These are phyloP conservation scores for Pochonia chlamydosporia DNA, from an alignment of 2,329 filamentous ascomycete genomes.

Conservation along the genomic window DNA sequence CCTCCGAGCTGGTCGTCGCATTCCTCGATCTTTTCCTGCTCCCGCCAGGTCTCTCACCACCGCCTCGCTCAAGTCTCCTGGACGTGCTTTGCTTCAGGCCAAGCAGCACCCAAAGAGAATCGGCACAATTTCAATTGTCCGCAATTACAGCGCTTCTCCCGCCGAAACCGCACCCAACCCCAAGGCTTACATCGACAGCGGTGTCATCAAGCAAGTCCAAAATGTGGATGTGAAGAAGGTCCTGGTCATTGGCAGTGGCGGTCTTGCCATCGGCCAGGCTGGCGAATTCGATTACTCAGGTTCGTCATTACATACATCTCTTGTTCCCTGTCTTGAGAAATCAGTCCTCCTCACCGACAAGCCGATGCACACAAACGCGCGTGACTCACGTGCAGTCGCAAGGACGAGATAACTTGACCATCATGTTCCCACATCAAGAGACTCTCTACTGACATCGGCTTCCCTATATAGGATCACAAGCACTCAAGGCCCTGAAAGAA, in stretches of 20 bases:
- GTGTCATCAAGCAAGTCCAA: constrained; percentile 72
- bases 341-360: not conserved
- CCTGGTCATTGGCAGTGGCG: constrained; percentile 90
- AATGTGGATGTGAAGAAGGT: constrained; percentile 94
- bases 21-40: constrained; percentile 37
- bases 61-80: constrained; percentile 24
- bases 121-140: constrained; percentile 39
- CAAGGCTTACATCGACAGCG: constrained; percentile 84
- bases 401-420: not conserved
- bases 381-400: not conserved
- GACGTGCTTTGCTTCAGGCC: constrained; percentile 26
- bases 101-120: constrained; percentile 36
- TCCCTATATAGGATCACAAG: constrained; percentile 69
- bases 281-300: constrained; percentile 99
- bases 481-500: constrained; percentile 94
- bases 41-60: constrained; percentile 40
- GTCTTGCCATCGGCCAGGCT: constrained; percentile 92
- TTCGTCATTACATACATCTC: constrained; percentile 38
- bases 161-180: constrained; percentile 70
- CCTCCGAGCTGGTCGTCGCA: constrained; percentile 48
- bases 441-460: constrained; percentile 11
- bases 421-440: not conserved
- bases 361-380: too few species aligned
- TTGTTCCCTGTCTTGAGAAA: not conserved
- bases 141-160: constrained; percentile 35